Evolutionary conservation across 2,329 filamentous ascomycete species (phyloP).

Genomic region (Myriosclerotinia scirpicola): DNA sequence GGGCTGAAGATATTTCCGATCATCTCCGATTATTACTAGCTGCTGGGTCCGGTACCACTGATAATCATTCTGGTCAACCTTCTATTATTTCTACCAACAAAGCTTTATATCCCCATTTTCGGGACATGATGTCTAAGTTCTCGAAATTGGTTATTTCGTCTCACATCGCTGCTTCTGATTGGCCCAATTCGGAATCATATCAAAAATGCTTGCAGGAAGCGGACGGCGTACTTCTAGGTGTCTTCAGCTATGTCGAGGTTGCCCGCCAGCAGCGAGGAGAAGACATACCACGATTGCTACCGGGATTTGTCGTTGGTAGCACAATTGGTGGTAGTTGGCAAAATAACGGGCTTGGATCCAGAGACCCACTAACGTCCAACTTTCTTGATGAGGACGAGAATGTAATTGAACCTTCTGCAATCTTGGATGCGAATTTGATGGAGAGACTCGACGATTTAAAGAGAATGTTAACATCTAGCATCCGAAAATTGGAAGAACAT

Average conservation of each 20-base stretch:
- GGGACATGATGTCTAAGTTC: constrained; percentile 99
- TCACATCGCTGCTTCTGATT: constrained; percentile 94
- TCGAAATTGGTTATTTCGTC: constrained; percentile 98
- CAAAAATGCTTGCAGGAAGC: constrained; percentile 96
- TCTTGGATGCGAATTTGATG: constrained; percentile 74
- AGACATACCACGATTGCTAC: constrained; percentile 87
- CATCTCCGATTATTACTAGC: constrained; percentile 91
- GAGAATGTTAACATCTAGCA: constrained; percentile 78
- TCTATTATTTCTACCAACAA: constrained; percentile 99
- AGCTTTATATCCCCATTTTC: constrained; percentile 91
- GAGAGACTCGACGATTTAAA: constrained; percentile 85
- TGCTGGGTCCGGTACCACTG: constrained; percentile 92
- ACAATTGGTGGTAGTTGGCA: constrained; percentile 85
- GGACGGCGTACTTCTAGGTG: constrained; percentile 90
- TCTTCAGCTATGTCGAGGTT: constrained; percentile 95
- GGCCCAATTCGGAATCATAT: constrained; percentile 88
- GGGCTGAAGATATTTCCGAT: constrained; percentile 97
- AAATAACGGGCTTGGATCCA: constrained; percentile 63
- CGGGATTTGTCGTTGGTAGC: constrained; percentile 89
- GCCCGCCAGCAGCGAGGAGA: constrained; percentile 91
- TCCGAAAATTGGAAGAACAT: constrained; percentile 84
- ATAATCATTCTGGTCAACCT: constrained; percentile 97
- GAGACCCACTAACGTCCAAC: constrained; percentile 74
- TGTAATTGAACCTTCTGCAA: constrained; percentile 66
- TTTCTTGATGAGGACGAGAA: constrained; percentile 83